A percentile compares a stretch with the other conserved stretches of the same genome.
These are phyloP conservation scores for Neurospora sublineolata DNA, from an alignment of 495 filamentous ascomycete genomes.

Conservation along the genomic window DNA sequence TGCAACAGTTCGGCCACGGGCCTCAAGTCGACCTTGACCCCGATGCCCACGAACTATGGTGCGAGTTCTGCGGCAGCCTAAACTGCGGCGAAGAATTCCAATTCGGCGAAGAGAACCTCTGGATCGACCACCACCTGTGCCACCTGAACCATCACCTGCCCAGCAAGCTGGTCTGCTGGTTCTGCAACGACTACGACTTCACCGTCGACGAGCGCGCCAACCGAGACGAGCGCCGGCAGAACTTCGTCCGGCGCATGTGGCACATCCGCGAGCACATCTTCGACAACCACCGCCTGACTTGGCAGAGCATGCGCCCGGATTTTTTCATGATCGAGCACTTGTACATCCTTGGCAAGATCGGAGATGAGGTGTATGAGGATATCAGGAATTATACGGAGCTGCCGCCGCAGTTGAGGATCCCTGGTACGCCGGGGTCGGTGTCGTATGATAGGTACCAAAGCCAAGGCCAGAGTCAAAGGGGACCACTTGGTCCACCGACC, in stretches of 20 bases:
- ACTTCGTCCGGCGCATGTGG: slow-evolving; percentile 29
- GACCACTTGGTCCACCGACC: background rate
- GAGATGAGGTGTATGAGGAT: background rate
- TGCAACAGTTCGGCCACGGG: background rate
- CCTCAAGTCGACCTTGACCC: background rate
- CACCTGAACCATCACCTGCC: slow-evolving; percentile 20
- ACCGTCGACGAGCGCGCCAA: background rate
- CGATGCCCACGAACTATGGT: slow-evolving; percentile 16
- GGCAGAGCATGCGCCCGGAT: slow-evolving; percentile 28
- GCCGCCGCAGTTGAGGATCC: background rate
- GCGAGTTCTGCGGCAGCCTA: slow-evolving; percentile 25
- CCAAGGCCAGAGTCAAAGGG: background rate
- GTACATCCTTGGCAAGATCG: slow-evolving; percentile 7
- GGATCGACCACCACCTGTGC: slow-evolving; percentile 25
- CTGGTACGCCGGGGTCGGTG: background rate
- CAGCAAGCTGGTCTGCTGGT: slow-evolving; percentile 31
- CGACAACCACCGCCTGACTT: slow-evolving; percentile 6
- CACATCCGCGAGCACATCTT: slow-evolving; percentile 27
- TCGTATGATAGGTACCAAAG: background rate
- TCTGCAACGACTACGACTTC: slow-evolving; percentile 30
- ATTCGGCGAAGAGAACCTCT: slow-evolving; percentile 22
- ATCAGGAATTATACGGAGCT: slow-evolving; percentile 15
- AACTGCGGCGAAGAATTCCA: slow-evolving; percentile 23
- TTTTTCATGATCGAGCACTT: slow-evolving; percentile 26
- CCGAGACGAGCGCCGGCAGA: slow-evolving; percentile 2